Evolutionary conservation across 768 basidiomycete genomes (phyloP).

Genomic region (Sarcodon aspratus): DNA sequence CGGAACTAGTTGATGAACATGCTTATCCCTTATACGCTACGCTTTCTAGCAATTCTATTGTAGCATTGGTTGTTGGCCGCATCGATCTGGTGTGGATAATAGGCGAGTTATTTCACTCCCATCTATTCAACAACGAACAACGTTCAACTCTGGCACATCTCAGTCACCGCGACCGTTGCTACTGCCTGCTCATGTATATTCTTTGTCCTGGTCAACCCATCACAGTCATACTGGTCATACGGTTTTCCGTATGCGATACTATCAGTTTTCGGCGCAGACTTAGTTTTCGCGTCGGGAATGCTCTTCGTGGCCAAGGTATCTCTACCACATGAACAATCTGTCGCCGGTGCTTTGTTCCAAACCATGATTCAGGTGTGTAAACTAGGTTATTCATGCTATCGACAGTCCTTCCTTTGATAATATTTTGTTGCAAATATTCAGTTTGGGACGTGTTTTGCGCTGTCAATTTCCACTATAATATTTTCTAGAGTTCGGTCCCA

Average conservation of each 20-base stretch:
- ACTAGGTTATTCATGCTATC: not conserved
- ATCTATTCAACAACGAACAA: not conserved
- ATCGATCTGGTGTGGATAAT: conserved; percentile 46
- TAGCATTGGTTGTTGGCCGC: conserved; percentile 46
- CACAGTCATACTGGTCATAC: conserved; percentile 58
- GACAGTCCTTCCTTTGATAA: not conserved
- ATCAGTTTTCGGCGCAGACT: conserved; percentile 67
- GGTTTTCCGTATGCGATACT: conserved; percentile 59
- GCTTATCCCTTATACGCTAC: too few species aligned
- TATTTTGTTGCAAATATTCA: not conserved
- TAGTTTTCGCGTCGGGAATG: conserved; percentile 63
- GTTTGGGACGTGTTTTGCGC: conserved; percentile 61
- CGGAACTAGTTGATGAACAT: too few species aligned
- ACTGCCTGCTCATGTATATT: conserved; percentile 49
- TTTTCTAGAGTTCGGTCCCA: conserved; percentile 38
- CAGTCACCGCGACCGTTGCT: conserved; percentile 41
- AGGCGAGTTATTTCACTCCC: conserved; percentile 21
- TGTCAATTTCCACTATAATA: conserved; percentile 63
- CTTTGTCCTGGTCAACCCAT: conserved; percentile 54
- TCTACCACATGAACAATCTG: conserved; percentile 58
- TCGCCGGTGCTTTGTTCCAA: conserved; percentile 68
- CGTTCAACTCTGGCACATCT: not conserved
- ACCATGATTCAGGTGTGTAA: conserved; percentile 58
- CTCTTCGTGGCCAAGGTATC: conserved; percentile 64
- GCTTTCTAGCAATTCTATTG: conserved; percentile 34